phyloP scores from a whole-genome alignment of 495 filamentous ascomycete species.

The Daldinia bambusicola region DNA sequence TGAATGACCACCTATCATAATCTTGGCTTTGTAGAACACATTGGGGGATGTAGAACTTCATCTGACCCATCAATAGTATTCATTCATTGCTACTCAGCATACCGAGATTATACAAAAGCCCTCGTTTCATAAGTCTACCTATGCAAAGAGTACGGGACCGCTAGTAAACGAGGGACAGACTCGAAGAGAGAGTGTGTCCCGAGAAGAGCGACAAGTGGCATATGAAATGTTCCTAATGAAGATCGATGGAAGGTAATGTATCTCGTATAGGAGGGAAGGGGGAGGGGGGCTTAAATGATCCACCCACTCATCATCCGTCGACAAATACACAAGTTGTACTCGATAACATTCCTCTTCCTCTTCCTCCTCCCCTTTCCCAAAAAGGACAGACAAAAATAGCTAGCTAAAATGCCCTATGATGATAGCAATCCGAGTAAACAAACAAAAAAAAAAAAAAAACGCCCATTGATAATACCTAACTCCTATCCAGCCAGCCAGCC shows the following conservation, averaged over 20 bases:
- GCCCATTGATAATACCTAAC: constrained; percentile 17
- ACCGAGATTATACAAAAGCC: constrained; percentile 20
- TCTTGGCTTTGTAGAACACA: not conserved
- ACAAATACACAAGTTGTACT: constrained; percentile 1
- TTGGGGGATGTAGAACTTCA: not conserved
- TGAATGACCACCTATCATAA: not conserved
- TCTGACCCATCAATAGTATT: not conserved
- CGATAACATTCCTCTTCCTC: not conserved
- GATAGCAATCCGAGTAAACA: constrained; percentile 7
- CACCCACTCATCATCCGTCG: not conserved
- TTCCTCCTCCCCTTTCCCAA: not conserved
- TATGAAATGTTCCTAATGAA: not conserved
- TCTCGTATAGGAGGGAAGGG: not conserved
- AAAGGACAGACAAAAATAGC: not conserved
- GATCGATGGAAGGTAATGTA: not conserved
- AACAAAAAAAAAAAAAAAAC: not conserved
- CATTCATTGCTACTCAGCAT: constrained; percentile 12
- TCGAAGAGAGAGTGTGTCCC: constrained; percentile 3
- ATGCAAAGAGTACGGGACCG: not conserved
- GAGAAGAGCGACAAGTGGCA: not conserved
- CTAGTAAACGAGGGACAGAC: constrained; percentile 4
- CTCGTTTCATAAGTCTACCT: not conserved
- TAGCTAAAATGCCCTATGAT: not conserved
- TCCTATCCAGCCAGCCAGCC: constrained; percentile 13
- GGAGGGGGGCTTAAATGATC: not conserved